These are phyloP conservation scores for Neonectria punicea DNA, from an alignment of 2,329 filamentous ascomycete species.

Conservation along the genomic window DNA sequence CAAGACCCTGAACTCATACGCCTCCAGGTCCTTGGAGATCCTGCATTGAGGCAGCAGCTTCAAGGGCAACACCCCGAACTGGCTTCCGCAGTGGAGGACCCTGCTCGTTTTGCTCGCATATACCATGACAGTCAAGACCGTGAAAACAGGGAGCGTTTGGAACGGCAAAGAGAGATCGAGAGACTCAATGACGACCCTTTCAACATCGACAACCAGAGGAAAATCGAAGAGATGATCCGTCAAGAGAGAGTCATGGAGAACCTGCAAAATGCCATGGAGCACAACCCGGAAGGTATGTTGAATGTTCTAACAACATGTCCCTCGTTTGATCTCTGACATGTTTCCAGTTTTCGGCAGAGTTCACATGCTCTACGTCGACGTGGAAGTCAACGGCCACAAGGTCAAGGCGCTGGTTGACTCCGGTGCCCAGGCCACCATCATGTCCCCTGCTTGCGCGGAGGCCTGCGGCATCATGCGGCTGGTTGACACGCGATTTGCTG, in stretches of 20 bases:
- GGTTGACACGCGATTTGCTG: conserved; percentile 90
- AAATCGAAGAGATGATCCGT: conserved; percentile 97
- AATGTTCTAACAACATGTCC: background rate
- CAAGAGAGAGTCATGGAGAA: conserved; percentile 96
- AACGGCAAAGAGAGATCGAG: conserved; percentile 85
- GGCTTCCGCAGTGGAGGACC: conserved; percentile 79
- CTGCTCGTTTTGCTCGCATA: conserved; percentile 78
- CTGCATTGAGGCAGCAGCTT: conserved; percentile 76
- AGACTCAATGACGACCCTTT: conserved; percentile 94
- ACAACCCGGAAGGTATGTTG: conserved; percentile 89
- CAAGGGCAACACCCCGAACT: conserved; percentile 80
- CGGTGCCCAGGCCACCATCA: conserved; percentile 97
- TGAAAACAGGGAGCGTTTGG: conserved; percentile 77
- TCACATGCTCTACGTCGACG: conserved; percentile 95
- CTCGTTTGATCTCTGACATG: conserved; percentile 24
- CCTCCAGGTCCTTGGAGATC: conserved; percentile 83
- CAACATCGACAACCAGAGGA: conserved; percentile 88
- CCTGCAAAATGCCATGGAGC: conserved; percentile 93
- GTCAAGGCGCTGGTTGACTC: conserved; percentile 98
- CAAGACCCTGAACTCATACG: conserved; percentile 85
- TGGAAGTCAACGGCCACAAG: conserved; percentile 91
- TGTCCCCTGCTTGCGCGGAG: conserved; percentile 94
- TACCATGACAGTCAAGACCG: conserved; percentile 74
- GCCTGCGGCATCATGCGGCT: conserved; percentile 95
- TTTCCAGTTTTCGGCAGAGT: conserved; percentile 87